These are phyloP conservation scores for Phialophora tarda DNA, from an alignment of 2,329 filamentous ascomycete species.

Conservation along the genomic window DNA sequence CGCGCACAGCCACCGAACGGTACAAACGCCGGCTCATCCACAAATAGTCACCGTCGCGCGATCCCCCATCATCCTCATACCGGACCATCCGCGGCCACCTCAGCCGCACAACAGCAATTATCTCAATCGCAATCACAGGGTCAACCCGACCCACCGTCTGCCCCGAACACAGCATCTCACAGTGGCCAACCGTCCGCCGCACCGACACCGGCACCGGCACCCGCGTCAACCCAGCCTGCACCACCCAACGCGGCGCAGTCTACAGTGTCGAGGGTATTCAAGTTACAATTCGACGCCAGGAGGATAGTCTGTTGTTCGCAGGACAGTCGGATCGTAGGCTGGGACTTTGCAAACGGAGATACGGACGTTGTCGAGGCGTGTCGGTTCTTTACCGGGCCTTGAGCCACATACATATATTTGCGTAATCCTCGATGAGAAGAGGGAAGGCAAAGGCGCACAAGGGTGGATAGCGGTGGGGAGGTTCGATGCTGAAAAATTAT, in stretches of 20 bases:
- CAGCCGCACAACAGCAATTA: conserved; percentile 13
- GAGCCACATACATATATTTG: neutral
- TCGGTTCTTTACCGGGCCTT: conserved; percentile 75
- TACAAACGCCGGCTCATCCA: conserved; percentile 1
- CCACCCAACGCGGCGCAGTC: conserved; percentile 39
- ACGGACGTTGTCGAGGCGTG: conserved; percentile 76
- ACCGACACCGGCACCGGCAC: conserved; percentile 25
- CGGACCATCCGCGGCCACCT: conserved; percentile 2
- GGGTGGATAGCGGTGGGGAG: neutral
- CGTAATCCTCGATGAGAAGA: neutral
- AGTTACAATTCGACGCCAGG: conserved; percentile 92
- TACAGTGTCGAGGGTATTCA: conserved; percentile 76
- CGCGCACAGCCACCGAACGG: conserved; percentile 8
- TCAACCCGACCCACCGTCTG: conserved; percentile 45
- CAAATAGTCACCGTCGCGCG: neutral
- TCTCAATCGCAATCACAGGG: conserved; percentile 20
- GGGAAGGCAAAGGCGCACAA: neutral
- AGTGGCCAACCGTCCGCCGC: neutral
- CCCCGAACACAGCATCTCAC: conserved; percentile 42
- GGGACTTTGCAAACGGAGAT: conserved; percentile 95
- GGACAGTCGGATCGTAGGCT: conserved; percentile 88
- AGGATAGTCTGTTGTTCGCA: conserved; percentile 95
- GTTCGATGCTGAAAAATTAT: neutral
- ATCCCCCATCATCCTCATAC: conserved; percentile 6
- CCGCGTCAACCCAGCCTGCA: conserved; percentile 30